Conservation (phyloP, 2,329 filamentous ascomycete genomes). For the Colletotrichum plurivorum region DNA sequence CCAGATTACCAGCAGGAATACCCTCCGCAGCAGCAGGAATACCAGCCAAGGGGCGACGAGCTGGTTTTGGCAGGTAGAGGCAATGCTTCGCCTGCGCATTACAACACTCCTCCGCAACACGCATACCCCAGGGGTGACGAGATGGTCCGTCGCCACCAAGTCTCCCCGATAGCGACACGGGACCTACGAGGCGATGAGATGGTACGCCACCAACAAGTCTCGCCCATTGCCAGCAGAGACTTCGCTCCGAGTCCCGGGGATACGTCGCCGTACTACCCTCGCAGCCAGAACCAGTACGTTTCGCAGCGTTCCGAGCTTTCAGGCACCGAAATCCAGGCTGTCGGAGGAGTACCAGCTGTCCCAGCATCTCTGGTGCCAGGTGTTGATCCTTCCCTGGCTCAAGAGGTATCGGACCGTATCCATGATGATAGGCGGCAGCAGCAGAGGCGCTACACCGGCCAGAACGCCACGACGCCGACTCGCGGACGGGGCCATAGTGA, state of each 20-base stretch:
- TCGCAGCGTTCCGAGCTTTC: conserved; percentile 54
- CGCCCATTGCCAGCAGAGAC: conserved; percentile 39
- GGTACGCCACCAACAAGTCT: conserved; percentile 21
- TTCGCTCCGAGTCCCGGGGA: conserved; percentile 51
- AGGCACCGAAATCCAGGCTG: conserved; percentile 51
- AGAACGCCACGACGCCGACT: conserved; percentile 56
- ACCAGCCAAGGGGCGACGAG: conserved; percentile 37
- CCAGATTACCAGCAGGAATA: conserved; percentile 36
- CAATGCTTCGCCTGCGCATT: conserved; percentile 49
- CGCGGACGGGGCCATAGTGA: conserved; percentile 57
- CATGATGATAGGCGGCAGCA: conserved; percentile 67
- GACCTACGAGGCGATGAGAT: conserved; percentile 24
- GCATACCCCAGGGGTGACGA: conserved; percentile 33
- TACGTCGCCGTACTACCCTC: conserved; percentile 46
- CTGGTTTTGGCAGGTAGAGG: conserved; percentile 51
- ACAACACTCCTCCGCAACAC: conserved; percentile 45
- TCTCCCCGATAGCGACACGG: conserved; percentile 18
- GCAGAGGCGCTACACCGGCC: conserved; percentile 57
- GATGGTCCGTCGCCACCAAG: conserved; percentile 31
- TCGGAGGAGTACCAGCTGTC: conserved; percentile 60
- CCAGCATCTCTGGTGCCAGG: conserved; percentile 74
- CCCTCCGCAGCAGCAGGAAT: conserved; percentile 35
- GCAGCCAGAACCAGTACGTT: conserved; percentile 49
- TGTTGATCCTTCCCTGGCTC: conserved; percentile 68
- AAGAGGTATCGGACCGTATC: conserved; percentile 71